Evolutionary conservation across 2,329 filamentous ascomycete species (phyloP), one percentile per base, ranked within the genome.

Genomic region (Xenosphaeropsis pyriputrescens): DNA sequence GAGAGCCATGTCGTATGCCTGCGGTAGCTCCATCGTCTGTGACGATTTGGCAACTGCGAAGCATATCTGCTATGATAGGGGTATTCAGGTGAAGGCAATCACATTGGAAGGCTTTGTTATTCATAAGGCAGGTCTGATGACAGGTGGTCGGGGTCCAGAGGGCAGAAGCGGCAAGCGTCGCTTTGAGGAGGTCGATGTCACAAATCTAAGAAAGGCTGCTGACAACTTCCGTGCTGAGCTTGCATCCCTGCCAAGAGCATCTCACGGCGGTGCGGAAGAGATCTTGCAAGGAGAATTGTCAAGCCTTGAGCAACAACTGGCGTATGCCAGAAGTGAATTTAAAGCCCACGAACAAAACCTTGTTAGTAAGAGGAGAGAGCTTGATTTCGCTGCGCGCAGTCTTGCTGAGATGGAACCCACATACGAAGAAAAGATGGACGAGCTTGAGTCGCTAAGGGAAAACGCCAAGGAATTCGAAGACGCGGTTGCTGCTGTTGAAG

Each of bases 101-200:
- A 93, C 88, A 1, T 60, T 96, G 11, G 88, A 96, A 53, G 91
- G 91, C n/a, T 89, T 81, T 39, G 81, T 98, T 43, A 95, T 98
- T 45, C 86, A 94, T 63, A 96, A 96, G 56, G 86, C 84, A 34
- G 91, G 91, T 52, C 70, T 93, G 38, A 96, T 98, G 81, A 96
- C 91, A 35, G 91, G 91, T 67, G 91, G 91, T 47, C 81, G 86
- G 43, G 80, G 85, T 19, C 79, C 77, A 1, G 75, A 81, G 34
- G 72, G 77, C 34, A 84, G 82, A 55, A 76, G 79, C 39, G 74
- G 73, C 41, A 82, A 85, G 45, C 79, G 85, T 41, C 74, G 82
- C 37, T 96, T 93, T 60, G 88, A 94, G 50, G 88, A 95, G 49
- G 75, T 81, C 6, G 86, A 95, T 48, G 75, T 95, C 19, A 84